Base-by-base conservation (phyloP, 768 basidiomycete species). In the Guyanaporus albipodus region DNA sequence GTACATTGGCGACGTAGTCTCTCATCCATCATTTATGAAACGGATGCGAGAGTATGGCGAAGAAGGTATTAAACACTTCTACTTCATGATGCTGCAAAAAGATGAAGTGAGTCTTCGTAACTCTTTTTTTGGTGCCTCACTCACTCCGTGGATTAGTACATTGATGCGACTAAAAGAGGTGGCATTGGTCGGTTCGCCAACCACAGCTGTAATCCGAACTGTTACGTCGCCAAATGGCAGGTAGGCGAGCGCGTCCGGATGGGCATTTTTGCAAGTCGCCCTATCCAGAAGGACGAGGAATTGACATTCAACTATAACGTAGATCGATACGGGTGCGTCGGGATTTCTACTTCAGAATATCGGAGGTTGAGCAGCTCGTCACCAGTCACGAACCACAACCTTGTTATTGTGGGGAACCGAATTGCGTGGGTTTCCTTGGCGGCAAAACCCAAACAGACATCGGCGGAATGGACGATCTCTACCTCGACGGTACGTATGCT, bases 241-340 rank as follows among this genome's bases (percentile, higher is more conserved):
- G 79, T 98, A 24, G 94, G 88, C 8, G 70, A 78, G 26, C 79
- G 85, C 34, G 82, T 98, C 52, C 85, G 96, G 28, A 97, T 97
- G 95, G 96, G 94, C 36, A 97, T 98, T 57, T 99, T 98, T 59
- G 84, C 95, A n/a, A 91, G 85, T 58, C 77, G 91, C 34, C 53
- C 74, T 43, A 85, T 97, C 54, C 66, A 76, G 62, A 80, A 79
- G 61, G 67, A 89, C 52, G 93, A 96, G 60, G 94, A 97, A 67
- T 67, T 97, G 56, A 98, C 96, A 0, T 98, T 98, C 74, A 98
- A 99, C 68, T 99, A 99, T 66, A 99, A 99, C 64, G 96, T 98
- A 32, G 96, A 98, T 67, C 91, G 96, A 48, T 99, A 99, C 59
- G 96, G 95, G 95, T 94, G 50, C 39, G 85, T 73, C 38, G 21